Conservation (phyloP, 441 rosid species). For the Corymbia citriodora region DNA sequence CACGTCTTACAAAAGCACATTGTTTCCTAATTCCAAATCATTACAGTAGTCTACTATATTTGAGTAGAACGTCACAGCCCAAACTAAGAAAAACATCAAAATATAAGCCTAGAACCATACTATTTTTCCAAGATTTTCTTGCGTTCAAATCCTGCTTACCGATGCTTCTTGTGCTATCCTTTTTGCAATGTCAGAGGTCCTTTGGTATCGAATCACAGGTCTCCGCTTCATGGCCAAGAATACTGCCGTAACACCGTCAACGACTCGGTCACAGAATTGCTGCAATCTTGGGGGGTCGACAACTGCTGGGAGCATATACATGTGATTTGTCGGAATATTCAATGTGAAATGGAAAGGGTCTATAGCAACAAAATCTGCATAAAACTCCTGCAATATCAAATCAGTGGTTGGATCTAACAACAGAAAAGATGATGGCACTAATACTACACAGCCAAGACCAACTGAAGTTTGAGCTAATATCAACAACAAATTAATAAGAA, state of each 20-base stretch:
- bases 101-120: neutral
- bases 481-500: neutral
- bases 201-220: conserved; percentile 87
- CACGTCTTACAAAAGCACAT: neutral
- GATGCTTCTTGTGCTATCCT: conserved; percentile 95
- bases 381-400: conserved; percentile 72
- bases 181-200: conserved; percentile 93
- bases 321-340: conserved; percentile 67
- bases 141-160: conserved; percentile 32
- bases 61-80: neutral
- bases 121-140: neutral
- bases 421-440: neutral
- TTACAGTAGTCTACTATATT: neutral
- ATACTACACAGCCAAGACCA: neutral
- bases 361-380: conserved; percentile 85
- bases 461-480: neutral
- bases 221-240: conserved; percentile 86
- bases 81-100: neutral
- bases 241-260: conserved; percentile 82
- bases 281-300: conserved; percentile 87
- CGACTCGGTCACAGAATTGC: conserved; percentile 72
- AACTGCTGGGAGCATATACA: conserved; percentile 94
- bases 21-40: neutral
- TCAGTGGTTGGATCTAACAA: conserved; percentile 5
- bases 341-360: conserved; percentile 88